Evolutionary conservation across 2,329 filamentous ascomycete genomes (phyloP).

Genomic region (Beauveria rudraprayagi): DNA sequence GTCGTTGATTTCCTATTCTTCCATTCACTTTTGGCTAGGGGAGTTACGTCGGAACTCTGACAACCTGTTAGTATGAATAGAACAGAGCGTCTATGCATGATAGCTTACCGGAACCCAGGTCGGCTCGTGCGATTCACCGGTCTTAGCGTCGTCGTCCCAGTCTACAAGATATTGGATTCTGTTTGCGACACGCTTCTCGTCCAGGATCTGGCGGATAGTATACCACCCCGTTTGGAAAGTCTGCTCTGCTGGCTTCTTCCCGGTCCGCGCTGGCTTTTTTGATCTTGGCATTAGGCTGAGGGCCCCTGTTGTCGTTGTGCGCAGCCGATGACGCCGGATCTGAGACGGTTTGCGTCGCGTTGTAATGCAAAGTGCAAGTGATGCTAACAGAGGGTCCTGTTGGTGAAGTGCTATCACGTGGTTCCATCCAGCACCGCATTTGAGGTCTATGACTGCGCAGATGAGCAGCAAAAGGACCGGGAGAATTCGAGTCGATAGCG

Average conservation of each 20-base stretch:
- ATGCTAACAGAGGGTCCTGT: neutral
- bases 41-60: conserved; percentile 25
- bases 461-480: neutral
- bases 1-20: conserved; percentile 16
- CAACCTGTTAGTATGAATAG: neutral
- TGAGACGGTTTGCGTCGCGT: conserved; percentile 24
- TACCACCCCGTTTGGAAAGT: conserved; percentile 23
- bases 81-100: neutral
- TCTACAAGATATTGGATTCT: conserved; percentile 29
- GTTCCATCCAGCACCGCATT: neutral
- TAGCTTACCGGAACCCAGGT: conserved; percentile 25
- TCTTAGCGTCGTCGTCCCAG: conserved; percentile 27
- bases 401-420: conserved; percentile 14
- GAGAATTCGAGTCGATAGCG: neutral
- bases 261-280: neutral
- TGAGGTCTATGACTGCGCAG: neutral
- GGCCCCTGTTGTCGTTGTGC: conserved; percentile 19
- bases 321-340: conserved; percentile 24
- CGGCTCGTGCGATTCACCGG: conserved; percentile 25
- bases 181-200: conserved; percentile 22
- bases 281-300: conserved; percentile 11
- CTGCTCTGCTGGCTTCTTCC: conserved; percentile 14
- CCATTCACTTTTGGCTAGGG: conserved; percentile 27
- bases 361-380: neutral
- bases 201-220: conserved; percentile 26